Conservation (phyloP, 352 stramenopile species). For the Globisporangium apiculatum region DNA sequence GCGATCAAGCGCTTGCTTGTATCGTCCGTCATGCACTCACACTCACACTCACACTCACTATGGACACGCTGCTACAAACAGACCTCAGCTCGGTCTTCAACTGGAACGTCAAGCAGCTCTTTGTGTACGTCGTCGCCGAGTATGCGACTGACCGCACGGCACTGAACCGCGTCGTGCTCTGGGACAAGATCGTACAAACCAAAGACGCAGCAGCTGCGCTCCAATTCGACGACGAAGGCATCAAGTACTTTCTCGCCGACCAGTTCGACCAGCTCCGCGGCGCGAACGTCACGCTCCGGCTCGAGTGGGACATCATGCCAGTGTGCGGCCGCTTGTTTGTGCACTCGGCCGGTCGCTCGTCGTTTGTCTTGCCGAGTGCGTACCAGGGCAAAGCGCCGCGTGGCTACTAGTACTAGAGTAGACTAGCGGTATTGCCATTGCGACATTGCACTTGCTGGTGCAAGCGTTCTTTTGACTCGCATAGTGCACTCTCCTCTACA, state of each 20-base stretch:
- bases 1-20: constrained; percentile 1
- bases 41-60: no score
- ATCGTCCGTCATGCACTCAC: no score
- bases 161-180: constrained; percentile 79
- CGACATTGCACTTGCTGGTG: no score
- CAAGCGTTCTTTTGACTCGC: no score
- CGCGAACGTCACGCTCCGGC: constrained; percentile 69
- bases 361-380: constrained; percentile 50
- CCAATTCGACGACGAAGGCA: constrained; percentile 49
- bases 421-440: no score
- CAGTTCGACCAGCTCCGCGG: constrained; percentile 70
- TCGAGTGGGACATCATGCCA: constrained; percentile 86
- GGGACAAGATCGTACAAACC: constrained; percentile 79
- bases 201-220: constrained; percentile 39
- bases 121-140: constrained; percentile 84
- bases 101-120: constrained; percentile 89
- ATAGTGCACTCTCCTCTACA: no score
- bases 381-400: constrained; percentile 62
- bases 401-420: constrained; percentile 2
- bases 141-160: constrained; percentile 60
- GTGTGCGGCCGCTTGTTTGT: constrained; percentile 75
- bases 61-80: constrained; percentile 5
- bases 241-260: constrained; percentile 82
- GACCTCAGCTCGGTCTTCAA: constrained; percentile 86
- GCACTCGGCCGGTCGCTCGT: constrained; percentile 37